phyloP scores from a whole-genome alignment of 768 basidiomycete genomes.

The Tubosaeta sp. region DNA sequence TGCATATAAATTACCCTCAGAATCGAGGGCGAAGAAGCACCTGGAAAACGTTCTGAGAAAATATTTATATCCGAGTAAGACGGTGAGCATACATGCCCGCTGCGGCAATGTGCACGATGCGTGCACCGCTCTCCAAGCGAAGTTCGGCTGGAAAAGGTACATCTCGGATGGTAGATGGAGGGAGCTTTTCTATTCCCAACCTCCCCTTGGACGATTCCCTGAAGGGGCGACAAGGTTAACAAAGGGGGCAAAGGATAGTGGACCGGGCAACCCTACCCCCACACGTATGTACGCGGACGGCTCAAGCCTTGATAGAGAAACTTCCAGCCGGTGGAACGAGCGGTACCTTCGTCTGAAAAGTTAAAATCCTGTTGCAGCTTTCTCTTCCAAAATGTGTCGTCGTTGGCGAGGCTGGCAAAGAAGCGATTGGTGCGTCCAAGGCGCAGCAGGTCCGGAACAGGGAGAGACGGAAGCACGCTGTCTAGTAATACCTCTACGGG shows the following conservation, averaged over 20 bases:
- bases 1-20: constrained; percentile 65
- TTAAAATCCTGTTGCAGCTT: constrained; percentile 71
- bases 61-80: constrained; percentile 2
- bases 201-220: constrained; percentile 64
- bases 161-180: constrained; percentile 30
- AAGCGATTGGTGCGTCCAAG: constrained; percentile 61
- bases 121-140: constrained; percentile 46
- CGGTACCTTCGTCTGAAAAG: constrained; percentile 67
- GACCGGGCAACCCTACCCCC: constrained; percentile 48
- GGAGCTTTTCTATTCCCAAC: constrained; percentile 48
- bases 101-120: constrained; percentile 70
- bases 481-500: constrained; percentile 80
- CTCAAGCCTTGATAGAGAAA: constrained; percentile 70
- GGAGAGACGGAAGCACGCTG: constrained; percentile 57
- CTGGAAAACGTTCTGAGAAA: constrained; percentile 33
- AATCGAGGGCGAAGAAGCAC: constrained; percentile 86
- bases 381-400: constrained; percentile 78
- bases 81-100: constrained; percentile 67
- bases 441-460: constrained; percentile 50
- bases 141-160: constrained; percentile 67
- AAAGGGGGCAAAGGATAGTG: neutral
- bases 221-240: neutral
- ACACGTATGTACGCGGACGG: constrained; percentile 46
- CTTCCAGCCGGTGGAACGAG: constrained; percentile 75
- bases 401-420: constrained; percentile 56